Percentiles rank a stretch among this genome's conserved stretches.
Conservation (phyloP, 148 eudicot species). For the Chenopodium formosanum region DNA sequence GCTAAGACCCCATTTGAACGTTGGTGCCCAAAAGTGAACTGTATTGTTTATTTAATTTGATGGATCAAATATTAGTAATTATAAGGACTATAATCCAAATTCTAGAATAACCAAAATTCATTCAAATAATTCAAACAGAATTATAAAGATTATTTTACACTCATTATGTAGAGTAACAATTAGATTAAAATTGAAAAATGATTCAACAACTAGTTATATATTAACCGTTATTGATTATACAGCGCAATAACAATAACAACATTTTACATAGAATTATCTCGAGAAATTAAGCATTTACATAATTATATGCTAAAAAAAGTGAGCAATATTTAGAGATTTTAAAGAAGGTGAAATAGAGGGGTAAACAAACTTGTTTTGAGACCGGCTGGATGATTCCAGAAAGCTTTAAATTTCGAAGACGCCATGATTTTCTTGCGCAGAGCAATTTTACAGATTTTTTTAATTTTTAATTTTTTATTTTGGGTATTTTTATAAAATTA, state of each 20-base stretch:
- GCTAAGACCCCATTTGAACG: slow-evolving; percentile 45
- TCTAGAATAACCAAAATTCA: too few relatives aligned
- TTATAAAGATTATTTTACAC: too few relatives aligned
- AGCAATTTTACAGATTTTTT: background rate
- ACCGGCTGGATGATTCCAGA: slow-evolving; percentile 72
- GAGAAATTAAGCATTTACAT: too few relatives aligned
- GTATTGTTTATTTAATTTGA: background rate
- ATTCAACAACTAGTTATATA: too few relatives aligned
- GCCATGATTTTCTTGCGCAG: slow-evolving; percentile 27
- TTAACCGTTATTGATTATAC: too few relatives aligned
- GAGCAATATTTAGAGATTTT: background rate
- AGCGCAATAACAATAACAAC: too few relatives aligned
- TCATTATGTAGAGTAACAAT: too few relatives aligned
- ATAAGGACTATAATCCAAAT: too few relatives aligned
- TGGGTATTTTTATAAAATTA: too few relatives aligned
- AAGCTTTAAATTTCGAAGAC: slow-evolving; percentile 45
- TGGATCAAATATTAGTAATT: background rate
- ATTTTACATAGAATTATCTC: too few relatives aligned
- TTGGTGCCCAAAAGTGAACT: slow-evolving; percentile 53
- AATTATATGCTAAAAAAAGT: too few relatives aligned
- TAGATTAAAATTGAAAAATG: too few relatives aligned
- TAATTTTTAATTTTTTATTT: background rate
- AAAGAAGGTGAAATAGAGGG: background rate
- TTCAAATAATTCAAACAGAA: background rate
- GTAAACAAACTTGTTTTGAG: slow-evolving; percentile 52